phyloP scores from a whole-genome alignment of 2,329 filamentous ascomycete genomes.

The Hypoxylon sp. region DNA sequence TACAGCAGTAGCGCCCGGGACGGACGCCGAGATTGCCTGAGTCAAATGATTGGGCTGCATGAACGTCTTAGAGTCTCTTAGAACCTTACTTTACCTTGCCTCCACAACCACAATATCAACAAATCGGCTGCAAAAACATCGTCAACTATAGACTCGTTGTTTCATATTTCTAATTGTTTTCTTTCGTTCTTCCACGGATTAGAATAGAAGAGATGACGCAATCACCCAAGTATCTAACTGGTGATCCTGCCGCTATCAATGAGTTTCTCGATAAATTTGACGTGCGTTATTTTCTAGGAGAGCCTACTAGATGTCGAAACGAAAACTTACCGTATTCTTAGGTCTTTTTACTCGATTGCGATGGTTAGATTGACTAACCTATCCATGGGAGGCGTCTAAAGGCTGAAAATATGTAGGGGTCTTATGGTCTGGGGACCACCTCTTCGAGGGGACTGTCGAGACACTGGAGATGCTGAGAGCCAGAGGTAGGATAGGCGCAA shows the following conservation, averaged over 20 bases:
- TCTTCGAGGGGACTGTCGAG: constrained; percentile 88
- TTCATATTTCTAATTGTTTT: too few species aligned
- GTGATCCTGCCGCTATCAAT: constrained; percentile 81
- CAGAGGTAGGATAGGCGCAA: constrained; percentile 79
- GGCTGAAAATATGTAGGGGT: constrained; percentile 70
- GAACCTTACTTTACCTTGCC: constrained; percentile 29
- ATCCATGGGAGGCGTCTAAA: neutral
- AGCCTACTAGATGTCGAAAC: constrained; percentile 29
- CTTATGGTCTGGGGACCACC: constrained; percentile 93
- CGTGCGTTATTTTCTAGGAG: constrained; percentile 69
- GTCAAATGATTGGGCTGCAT: too few species aligned
- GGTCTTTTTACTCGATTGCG: constrained; percentile 96
- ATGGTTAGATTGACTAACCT: constrained; percentile 75
- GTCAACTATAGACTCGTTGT: neutral
- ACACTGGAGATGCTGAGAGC: constrained; percentile 86
- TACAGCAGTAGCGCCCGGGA: constrained; percentile 16
- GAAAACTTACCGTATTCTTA: constrained; percentile 56
- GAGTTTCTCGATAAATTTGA: constrained; percentile 93
- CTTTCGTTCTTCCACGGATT: neutral
- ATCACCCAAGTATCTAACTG: constrained; percentile 79
- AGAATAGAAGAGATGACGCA: constrained; percentile 54
- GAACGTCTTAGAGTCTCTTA: too few species aligned
- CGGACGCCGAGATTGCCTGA: too few species aligned
- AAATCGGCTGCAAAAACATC: constrained; percentile 10
- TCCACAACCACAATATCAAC: constrained; percentile 17